These are phyloP conservation scores for Cochlearia excelsa DNA, from an alignment of 345 rosid species.

Conservation along the genomic window DNA sequence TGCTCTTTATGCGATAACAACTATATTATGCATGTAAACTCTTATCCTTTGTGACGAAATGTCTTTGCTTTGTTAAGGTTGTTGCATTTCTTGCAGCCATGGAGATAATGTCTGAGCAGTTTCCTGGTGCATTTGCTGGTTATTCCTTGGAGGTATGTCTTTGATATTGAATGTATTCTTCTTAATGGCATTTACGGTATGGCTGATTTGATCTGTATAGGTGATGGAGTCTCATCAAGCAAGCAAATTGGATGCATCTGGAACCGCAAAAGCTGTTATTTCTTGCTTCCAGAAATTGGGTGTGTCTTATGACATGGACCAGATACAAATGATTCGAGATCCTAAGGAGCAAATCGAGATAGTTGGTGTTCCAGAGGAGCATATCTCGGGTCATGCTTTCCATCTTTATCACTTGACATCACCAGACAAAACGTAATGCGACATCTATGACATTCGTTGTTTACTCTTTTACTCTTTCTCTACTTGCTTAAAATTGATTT, in stretches of 20 bases:
- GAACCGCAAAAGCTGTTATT: slow-evolving; percentile 89
- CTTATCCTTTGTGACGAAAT: slow-evolving; percentile 2
- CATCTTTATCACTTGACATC: slow-evolving; percentile 84
- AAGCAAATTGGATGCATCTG: slow-evolving; percentile 79
- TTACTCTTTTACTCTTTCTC: slow-evolving; percentile 1
- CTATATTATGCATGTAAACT: background rate
- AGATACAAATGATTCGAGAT: slow-evolving; percentile 82
- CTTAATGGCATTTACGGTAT: background rate
- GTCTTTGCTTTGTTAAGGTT: slow-evolving; percentile 46
- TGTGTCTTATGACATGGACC: slow-evolving; percentile 62
- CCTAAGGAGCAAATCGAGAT: slow-evolving; percentile 66
- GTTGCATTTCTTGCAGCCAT: slow-evolving; percentile 95
- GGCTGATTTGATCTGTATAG: slow-evolving; percentile 34
- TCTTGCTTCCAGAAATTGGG: slow-evolving; percentile 92
- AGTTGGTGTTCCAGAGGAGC: slow-evolving; percentile 86
- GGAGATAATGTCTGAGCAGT: slow-evolving; percentile 91
- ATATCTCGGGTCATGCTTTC: slow-evolving; percentile 79
- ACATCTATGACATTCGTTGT: slow-evolving; percentile 9
- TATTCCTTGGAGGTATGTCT: slow-evolving; percentile 66
- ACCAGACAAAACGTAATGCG: slow-evolving; percentile 70
- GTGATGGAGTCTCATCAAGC: slow-evolving; percentile 96
- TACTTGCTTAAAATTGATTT: slow-evolving; percentile 3
- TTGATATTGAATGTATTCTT: background rate
- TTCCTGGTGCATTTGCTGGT: slow-evolving; percentile 91
- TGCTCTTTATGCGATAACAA: background rate